Conservation (phyloP, 371 early-diverging fungal genomes). For the Rhizopus sp. region DNA sequence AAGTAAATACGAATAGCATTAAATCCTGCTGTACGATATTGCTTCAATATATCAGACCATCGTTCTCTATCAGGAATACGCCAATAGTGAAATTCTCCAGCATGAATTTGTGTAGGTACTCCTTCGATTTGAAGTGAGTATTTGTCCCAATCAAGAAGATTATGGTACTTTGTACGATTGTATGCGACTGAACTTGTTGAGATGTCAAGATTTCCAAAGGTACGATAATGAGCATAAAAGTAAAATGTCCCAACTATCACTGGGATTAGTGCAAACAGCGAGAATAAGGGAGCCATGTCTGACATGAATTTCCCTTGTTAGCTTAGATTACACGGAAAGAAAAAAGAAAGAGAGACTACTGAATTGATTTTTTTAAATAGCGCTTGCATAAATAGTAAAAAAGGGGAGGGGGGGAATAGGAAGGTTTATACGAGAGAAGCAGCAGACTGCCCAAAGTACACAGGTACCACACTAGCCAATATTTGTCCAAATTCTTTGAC, state of each 20-base stretch:
- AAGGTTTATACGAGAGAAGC: conserved; percentile 15
- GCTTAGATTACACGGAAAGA: too few species aligned
- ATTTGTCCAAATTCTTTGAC: conserved; percentile 31
- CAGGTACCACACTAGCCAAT: conserved; percentile 26
- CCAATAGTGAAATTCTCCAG: conserved; percentile 86
- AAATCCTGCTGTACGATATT: conserved; percentile 73
- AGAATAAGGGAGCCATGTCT: conserved; percentile 40
- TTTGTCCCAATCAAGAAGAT: conserved; percentile 66
- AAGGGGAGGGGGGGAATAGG: too few species aligned
- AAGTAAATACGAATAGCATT: conserved; percentile 89
- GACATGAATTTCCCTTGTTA: conserved; percentile 19
- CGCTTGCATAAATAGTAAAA: too few species aligned
- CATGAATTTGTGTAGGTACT: conserved; percentile 59
- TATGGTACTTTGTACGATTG: conserved; percentile 49
- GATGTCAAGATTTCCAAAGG: conserved; percentile 51
- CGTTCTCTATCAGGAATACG: conserved; percentile 66
- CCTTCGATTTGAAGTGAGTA: conserved; percentile 66
- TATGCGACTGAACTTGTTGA: conserved; percentile 62
- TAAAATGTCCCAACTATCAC: conserved; percentile 36
- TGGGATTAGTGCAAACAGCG: conserved; percentile 45
- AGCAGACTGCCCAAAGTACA: conserved; percentile 24
- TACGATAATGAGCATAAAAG: conserved; percentile 48
- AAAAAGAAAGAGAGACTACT: too few species aligned
- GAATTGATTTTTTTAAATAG: too few species aligned
- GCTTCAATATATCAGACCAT: conserved; percentile 62